Base-by-base conservation (phyloP, 2,329 filamentous ascomycete genomes). In the Claviceps sp. region DNA sequence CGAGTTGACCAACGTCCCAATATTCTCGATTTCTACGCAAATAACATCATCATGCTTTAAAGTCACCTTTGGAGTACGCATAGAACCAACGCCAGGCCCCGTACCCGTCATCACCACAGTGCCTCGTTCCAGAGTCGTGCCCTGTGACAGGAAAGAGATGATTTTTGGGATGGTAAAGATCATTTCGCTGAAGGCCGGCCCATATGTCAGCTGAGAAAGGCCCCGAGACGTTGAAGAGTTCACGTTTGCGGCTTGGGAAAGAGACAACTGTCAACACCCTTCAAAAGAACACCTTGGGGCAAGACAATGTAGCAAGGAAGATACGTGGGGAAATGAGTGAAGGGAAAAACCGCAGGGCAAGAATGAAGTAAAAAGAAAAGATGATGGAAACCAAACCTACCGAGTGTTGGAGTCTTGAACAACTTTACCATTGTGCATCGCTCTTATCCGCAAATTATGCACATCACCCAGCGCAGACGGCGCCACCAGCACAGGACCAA, bases 41-140 rank as follows among this genome's bases (percentile, higher is more conserved):
- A 71, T 67, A 48, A 67, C 64, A 57, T 71, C 68, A 4, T 64
- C 65, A 47, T 66, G 54, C 14, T 60, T 62, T 41, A 72, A 53
- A 6, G 62, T 64, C 22, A 70, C 60, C 48, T 70, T 70, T 0
- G 69, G 68, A 34, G 66, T 64, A 37, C 67, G 62, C 58, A 67
- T 67, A 3, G 65, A 63, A 5, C 72, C 72, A 18, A 74, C 70
- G 8, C 24, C 72, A 0, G 66, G 63, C 0, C 65, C 65, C 66
- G 80, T 84, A 54, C 80, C 80, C 5, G 79, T 84, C 59, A 82
- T 81, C 53, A 84, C 79, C 42, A 83, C 48, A 61, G 82, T 78
- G 7, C 79, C 81, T 2, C 75, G 75, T 49, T 79, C 61, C 48
- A 84, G 63, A 1, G 81, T 83, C 11, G 77, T 81, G 13, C 79